Evolutionary conservation across 2,329 filamentous ascomycete genomes (phyloP), one percentile per base, ranked within the genome.

Genomic region (Fusarium sublunatum): DNA sequence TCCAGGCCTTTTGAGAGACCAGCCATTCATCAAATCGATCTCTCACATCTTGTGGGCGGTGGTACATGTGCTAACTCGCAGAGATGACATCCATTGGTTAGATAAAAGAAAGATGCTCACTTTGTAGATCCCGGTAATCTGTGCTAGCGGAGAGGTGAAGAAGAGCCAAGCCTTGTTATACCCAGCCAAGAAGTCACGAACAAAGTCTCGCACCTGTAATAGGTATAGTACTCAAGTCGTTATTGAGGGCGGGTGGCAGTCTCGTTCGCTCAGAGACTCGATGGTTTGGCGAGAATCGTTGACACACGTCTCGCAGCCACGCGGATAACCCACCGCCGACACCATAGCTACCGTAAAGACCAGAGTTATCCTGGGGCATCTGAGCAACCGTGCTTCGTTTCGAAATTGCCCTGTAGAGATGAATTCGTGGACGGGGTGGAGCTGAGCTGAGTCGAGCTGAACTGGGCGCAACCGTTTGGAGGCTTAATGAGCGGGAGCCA

Each of bases 131-230:
- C 25, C 35, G 25, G 52, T 28, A 42, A 39, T 19, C 31, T 42
- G 19, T 44, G 34, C 40, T 50, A 24, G 45, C 34, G 29, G 35
- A 22, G 34, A 53, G 39, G 35, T 31, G 35, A 51, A 48, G 49
- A 42, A 54, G 36, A 54, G 41, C 57, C 55, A 60, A 60, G 55
- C 46, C 43, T 59, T 39, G 53, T 59, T 59, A 29, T 19, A 48
- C 22, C 28, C 35, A n/a, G 12, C 32, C 32, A 48, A 53, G 11
- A 53, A 53, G 34, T 28, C 29, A 38, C 19, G 12, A 44, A 40
- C n/a, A 38, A 22, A 26, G 24, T 28, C 45, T 25, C 7, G 32
- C 31, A 50, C 39, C 43, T 35, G 43, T 26, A 46, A 29, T 26
- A 46, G 40, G 25, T 32, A 22, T 45, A n/a, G 12, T 24, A 38